Base-by-base conservation (phyloP, 257 asterid genomes). In the Jacaranda copaia region DNA sequence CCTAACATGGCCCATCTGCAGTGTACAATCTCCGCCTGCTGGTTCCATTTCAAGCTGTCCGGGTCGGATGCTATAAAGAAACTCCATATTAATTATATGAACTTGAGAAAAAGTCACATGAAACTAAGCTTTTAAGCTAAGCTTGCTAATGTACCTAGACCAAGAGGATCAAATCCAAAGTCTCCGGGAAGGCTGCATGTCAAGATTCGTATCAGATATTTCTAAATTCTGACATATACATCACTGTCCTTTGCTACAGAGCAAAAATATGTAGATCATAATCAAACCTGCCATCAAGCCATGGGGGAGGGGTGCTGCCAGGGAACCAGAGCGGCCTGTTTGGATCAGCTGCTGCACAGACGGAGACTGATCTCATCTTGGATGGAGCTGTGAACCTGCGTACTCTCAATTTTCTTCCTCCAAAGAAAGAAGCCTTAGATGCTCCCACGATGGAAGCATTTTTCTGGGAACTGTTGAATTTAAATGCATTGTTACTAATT, bases 1-100 rank as follows among this genome's bases (percentile, higher is more conserved):
- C 98, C 99, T 58, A 96, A 70, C 99, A 93, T 96, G 39, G 99
- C 99, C 99, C 99, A 93, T 78, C 99, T 81, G 93, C 93, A 85
- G 89, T 95, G 99, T 0, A 96, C 99, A 3, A 96, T 42, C 89
- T 96, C 99, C 7, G 99, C 83, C 56, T 96, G 99, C 75, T 68
- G 81, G 83, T 86, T 89, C 99, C 99, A 96, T 82, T 66, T 96
- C 95, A 96, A 87, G 87, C 90, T 93, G 72, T 96, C 99, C 11
- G 97, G 99, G 81, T 96, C 99, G 5, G 99, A 96, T 70, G 84
- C 99, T 95, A 86, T 65, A 73, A 20, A 40, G n/a, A 20, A 13
- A 13, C 19, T 51, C 15, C 42, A 15, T 65, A 16, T 2, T 61
- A 52, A 45, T 75, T 78, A 2, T 40, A 53, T 52, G 14, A 64